Conservation (phyloP, 139 green algal genomes). For the Chlorella sp. region DNA sequence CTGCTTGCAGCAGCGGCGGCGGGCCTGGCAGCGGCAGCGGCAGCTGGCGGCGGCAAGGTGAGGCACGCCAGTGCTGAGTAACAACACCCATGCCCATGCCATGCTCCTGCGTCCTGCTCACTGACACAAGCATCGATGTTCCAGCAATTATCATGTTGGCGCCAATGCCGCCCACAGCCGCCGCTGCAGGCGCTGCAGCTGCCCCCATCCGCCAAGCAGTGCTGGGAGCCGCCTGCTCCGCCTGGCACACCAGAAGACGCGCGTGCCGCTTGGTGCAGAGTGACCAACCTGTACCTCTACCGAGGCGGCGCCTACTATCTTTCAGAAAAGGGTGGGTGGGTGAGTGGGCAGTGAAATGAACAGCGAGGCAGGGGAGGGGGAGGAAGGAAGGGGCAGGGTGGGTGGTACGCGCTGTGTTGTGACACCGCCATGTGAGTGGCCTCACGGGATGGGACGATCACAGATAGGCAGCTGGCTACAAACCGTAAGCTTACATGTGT, state of each 20-base stretch:
- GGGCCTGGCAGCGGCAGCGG: not conserved
- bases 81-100: not conserved
- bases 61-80: not conserved
- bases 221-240: not conserved
- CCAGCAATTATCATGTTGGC: too few relatives aligned
- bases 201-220: not conserved
- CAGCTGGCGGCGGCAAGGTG: not conserved
- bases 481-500: too few relatives aligned
- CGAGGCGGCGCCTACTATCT: not conserved
- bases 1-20: not conserved
- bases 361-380: not conserved
- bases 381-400: too few relatives aligned
- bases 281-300: not conserved
- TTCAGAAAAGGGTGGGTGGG: not conserved
- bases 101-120: not conserved
- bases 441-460: too few relatives aligned
- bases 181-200: not conserved
- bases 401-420: too few relatives aligned
- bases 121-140: too few relatives aligned
- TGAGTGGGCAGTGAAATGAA: not conserved
- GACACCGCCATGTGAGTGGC: too few relatives aligned
- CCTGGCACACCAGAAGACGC: not conserved
- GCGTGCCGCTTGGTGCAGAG: not conserved
- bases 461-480: too few relatives aligned
- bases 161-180: too few relatives aligned